A percentile compares a stretch with the other conserved stretches of the same genome.
phyloP scores from a whole-genome alignment of 805 yeast genomes.

The Yarrowia bubula region DNA sequence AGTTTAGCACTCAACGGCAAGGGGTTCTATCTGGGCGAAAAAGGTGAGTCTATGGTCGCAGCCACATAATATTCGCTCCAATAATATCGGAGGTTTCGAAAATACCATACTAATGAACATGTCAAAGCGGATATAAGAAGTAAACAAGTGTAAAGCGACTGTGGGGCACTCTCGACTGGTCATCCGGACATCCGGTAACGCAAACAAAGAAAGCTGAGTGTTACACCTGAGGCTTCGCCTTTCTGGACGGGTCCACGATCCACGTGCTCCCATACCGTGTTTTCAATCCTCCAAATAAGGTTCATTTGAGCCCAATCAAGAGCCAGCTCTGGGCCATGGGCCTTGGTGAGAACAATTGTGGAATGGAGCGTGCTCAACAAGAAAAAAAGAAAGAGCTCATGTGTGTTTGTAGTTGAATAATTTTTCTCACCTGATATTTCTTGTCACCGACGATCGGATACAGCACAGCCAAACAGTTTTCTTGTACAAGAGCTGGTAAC shows the following conservation, averaged over 20 bases:
- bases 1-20: too few relatives aligned
- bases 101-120: too few relatives aligned
- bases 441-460: background rate
- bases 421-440: background rate
- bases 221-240: background rate
- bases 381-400: background rate
- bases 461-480: too few relatives aligned
- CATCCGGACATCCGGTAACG: background rate
- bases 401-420: background rate
- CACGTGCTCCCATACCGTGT: slow-evolving; percentile 13
- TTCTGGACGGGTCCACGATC: background rate
- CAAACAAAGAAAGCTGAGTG: background rate
- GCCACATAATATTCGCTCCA: too few relatives aligned
- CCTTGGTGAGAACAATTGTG: background rate
- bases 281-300: background rate
- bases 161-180: too few relatives aligned
- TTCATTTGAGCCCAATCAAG: slow-evolving; percentile 12
- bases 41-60: too few relatives aligned
- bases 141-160: background rate
- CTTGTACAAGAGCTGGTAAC: too few relatives aligned
- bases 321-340: slow-evolving; percentile 19
- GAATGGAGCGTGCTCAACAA: background rate
- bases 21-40: too few relatives aligned
- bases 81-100: too few relatives aligned
- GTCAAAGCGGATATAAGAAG: background rate